Evolutionary conservation across 768 basidiomycete species (phyloP).

Genomic region (Lanmaoa rubissima): DNA sequence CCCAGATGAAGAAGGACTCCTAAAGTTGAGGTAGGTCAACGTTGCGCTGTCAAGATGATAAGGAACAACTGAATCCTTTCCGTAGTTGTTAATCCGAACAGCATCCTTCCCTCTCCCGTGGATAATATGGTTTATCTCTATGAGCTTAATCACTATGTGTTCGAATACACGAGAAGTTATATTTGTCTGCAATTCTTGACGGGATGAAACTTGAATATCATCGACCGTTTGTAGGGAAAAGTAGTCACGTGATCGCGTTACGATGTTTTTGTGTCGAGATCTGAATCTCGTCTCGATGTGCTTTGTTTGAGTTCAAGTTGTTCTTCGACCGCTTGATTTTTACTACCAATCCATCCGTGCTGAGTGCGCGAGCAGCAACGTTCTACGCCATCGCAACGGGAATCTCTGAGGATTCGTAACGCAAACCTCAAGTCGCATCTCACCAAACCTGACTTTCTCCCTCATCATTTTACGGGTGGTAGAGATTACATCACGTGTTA

Average conservation of each 20-base stretch:
- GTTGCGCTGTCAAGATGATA: background rate
- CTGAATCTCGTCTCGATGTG: background rate
- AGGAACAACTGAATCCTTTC: background rate
- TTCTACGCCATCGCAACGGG: constrained; percentile 37
- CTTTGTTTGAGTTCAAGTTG: constrained; percentile 7
- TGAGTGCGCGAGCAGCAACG: constrained; percentile 12
- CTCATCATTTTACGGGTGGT: constrained; percentile 42
- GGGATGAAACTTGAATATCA: background rate
- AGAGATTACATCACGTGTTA: constrained; percentile 75
- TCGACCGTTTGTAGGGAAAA: too few species aligned
- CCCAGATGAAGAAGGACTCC: background rate
- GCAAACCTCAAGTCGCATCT: constrained; percentile 68
- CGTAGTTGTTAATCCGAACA: background rate
- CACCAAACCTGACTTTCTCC: constrained; percentile 50
- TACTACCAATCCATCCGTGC: background rate
- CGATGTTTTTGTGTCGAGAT: too few species aligned
- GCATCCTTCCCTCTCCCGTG: background rate
- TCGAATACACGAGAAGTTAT: background rate
- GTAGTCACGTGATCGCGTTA: constrained; percentile 21
- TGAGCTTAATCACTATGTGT: too few species aligned
- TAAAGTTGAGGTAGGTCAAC: background rate
- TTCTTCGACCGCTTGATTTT: background rate
- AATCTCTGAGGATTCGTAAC: constrained; percentile 50
- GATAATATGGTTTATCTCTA: background rate
- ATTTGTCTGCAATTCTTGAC: background rate